Evolutionary conservation across 192 early-diverging fungal genomes (phyloP).

Genomic region (Gaertneriomyces semiglobifer): DNA sequence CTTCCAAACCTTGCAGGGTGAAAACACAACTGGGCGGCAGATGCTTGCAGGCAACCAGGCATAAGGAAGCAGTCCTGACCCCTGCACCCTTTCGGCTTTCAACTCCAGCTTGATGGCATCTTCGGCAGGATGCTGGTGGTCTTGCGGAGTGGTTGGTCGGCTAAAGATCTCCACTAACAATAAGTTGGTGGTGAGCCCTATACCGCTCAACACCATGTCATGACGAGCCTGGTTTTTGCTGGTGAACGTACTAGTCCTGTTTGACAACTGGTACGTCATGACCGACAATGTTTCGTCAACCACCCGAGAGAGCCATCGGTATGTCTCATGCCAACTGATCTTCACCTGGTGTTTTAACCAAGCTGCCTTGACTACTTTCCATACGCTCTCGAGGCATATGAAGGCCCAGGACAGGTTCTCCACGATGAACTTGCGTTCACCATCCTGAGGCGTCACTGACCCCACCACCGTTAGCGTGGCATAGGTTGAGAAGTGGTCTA

Average conservation of each 20-base stretch:
- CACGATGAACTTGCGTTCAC: too few relatives aligned
- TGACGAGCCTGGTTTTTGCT: neutral
- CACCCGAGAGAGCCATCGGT: neutral
- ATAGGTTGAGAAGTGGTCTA: neutral
- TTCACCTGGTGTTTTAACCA: too few relatives aligned
- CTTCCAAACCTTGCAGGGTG: neutral
- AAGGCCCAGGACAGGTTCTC: neutral
- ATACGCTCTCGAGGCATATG: neutral
- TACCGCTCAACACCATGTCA: neutral
- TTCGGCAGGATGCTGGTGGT: neutral
- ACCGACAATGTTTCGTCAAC: too few relatives aligned
- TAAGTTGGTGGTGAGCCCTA: neutral
- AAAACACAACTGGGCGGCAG: neutral
- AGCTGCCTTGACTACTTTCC: too few relatives aligned
- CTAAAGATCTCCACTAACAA: neutral
- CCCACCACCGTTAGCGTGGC: neutral
- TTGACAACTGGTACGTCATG: neutral
- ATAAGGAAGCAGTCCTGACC: neutral
- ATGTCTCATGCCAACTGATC: too few relatives aligned
- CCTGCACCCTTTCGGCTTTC: conserved; percentile 1
- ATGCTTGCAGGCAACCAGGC: neutral
- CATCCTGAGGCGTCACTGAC: neutral
- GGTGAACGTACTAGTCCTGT: neutral
- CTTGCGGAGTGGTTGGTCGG: neutral
- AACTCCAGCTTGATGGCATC: neutral